phyloP scores from a whole-genome alignment of 208 protist species.

The Acanthamoeba culbertsoni region DNA sequence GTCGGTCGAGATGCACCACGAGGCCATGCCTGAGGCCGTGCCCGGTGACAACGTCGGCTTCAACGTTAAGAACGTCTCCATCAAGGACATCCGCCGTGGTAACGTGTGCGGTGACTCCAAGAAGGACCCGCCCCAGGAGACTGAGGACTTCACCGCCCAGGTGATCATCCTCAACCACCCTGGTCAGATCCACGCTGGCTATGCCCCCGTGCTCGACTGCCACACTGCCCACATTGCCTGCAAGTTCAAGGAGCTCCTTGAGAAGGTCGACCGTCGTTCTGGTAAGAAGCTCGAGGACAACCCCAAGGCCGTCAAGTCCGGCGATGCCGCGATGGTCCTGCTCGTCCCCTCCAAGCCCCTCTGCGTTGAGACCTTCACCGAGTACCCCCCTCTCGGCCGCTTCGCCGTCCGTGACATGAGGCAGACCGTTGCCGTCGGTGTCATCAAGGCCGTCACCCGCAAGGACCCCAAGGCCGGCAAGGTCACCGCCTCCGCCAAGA shows the following conservation, averaged over 20 bases:
- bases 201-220: slow-evolving; percentile 91
- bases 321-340: slow-evolving; percentile 91
- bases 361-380: slow-evolving; percentile 93
- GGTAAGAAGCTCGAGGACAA: slow-evolving; percentile 90
- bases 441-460: slow-evolving; percentile 89
- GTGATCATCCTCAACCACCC: slow-evolving; percentile 94
- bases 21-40: slow-evolving; percentile 70
- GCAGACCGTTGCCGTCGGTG: slow-evolving; percentile 95
- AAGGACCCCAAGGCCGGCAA: slow-evolving; percentile 3
- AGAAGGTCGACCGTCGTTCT: slow-evolving; percentile 91
- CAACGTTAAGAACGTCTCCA: slow-evolving; percentile 92
- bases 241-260: slow-evolving; percentile 88
- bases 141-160: slow-evolving; percentile 88
- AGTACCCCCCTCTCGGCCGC: slow-evolving; percentile 94
- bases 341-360: slow-evolving; percentile 87
- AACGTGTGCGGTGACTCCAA: slow-evolving; percentile 82
- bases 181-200: slow-evolving; percentile 89
- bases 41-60: slow-evolving; percentile 86
- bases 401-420: slow-evolving; percentile 95
- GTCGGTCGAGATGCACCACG: slow-evolving; percentile 88
- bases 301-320: slow-evolving; percentile 90
- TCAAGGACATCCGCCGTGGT: slow-evolving; percentile 91
- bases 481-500: not conserved
- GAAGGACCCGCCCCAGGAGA: slow-evolving; percentile 75
- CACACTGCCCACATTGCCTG: slow-evolving; percentile 94